Conservation (phyloP, 345 rosid genomes). For the Moricandia arvensis region DNA sequence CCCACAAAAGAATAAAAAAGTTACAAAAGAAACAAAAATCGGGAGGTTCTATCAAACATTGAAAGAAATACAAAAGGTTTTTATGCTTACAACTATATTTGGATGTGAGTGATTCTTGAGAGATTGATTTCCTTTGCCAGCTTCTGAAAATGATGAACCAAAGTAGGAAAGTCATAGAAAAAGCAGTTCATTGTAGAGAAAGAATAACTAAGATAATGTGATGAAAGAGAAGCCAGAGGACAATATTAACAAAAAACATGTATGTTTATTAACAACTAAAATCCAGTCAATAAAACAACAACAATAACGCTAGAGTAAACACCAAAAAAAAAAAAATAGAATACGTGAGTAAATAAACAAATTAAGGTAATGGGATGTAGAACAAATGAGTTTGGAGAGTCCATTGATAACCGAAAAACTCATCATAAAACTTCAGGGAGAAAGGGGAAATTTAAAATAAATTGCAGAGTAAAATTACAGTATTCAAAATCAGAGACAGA, state of each 20-base stretch:
- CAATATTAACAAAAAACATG: no score
- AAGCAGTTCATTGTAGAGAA: neutral
- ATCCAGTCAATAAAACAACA: no score
- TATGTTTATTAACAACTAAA: no score
- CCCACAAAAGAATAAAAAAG: neutral
- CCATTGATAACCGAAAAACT: no score
- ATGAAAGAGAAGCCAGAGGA: neutral
- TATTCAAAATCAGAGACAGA: neutral
- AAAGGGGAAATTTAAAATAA: neutral
- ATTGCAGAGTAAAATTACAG: neutral
- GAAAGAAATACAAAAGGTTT: neutral
- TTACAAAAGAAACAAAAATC: slow-evolving; percentile 13
- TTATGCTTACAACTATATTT: slow-evolving; percentile 70
- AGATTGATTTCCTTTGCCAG: slow-evolving; percentile 70
- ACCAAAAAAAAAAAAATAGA: no score
- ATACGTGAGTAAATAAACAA: no score
- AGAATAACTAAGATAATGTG: neutral
- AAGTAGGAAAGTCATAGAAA: neutral
- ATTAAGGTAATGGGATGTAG: no score
- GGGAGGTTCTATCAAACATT: neutral
- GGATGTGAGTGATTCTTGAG: slow-evolving; percentile 85
- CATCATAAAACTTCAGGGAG: neutral
- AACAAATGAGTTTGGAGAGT: no score
- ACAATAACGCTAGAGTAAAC: no score
- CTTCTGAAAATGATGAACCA: slow-evolving; percentile 52